phyloP scores from a whole-genome alignment of 257 asterid species.

The Apocynum venetum region DNA sequence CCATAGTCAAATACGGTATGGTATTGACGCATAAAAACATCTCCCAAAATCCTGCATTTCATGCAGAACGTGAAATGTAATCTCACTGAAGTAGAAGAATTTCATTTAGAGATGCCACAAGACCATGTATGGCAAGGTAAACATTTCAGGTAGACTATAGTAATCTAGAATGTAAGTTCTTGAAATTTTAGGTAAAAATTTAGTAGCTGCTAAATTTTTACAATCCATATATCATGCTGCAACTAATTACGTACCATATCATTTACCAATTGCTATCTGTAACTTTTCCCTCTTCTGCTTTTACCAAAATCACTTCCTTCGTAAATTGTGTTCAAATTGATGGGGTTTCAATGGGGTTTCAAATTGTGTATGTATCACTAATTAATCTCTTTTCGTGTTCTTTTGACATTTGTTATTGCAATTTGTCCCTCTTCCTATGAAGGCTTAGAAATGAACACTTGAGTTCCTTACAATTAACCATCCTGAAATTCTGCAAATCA shows the following conservation, averaged over 20 bases:
- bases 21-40: conserved; percentile 76
- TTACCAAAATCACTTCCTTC: neutral
- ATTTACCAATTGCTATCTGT: too few species aligned
- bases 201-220: neutral
- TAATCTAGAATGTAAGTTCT: neutral
- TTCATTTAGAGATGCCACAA: too few species aligned
- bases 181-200: neutral
- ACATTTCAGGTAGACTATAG: too few species aligned
- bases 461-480: neutral
- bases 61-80: neutral
- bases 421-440: neutral
- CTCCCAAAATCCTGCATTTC: conserved; percentile 73
- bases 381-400: neutral
- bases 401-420: neutral
- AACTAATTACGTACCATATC: too few species aligned
- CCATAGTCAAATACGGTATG: conserved; percentile 79
- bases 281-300: neutral
- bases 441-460: neutral
- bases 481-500: neutral
- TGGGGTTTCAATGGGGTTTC: neutral
- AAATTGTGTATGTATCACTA: neutral
- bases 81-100: neutral
- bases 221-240: neutral
- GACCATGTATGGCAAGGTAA: too few species aligned
- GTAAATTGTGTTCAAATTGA: too few species aligned